These are phyloP conservation scores for Paecilomyces fulvus DNA, from an alignment of 2,329 filamentous ascomycete species.

Conservation along the genomic window DNA sequence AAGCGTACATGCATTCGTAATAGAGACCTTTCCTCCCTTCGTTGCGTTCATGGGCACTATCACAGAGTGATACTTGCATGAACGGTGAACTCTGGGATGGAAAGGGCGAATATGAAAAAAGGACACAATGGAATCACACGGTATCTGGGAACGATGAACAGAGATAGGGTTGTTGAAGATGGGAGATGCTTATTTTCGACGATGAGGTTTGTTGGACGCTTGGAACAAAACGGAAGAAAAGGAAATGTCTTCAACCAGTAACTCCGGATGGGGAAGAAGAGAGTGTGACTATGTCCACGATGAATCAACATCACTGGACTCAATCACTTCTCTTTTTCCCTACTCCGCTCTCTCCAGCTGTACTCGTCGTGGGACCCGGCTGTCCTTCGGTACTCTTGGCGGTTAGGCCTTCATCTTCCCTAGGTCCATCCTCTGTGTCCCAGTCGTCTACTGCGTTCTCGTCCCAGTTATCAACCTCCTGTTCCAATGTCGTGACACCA, in stretches of 20 bases:
- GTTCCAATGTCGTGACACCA: conserved; percentile 60
- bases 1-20: background rate
- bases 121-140: background rate
- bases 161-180: background rate
- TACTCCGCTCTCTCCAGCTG: conserved; percentile 2
- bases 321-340: conserved; percentile 9
- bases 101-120: background rate
- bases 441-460: conserved; percentile 66
- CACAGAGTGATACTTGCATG: background rate
- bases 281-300: background rate
- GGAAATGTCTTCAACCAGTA: background rate
- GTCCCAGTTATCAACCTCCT: conserved; percentile 90
- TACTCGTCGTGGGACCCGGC: background rate
- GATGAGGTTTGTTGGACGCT: background rate
- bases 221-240: background rate
- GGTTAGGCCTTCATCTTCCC: conserved; percentile 11
- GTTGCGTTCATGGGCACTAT: background rate
- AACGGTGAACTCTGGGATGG: no score
- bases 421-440: conserved; percentile 49
- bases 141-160: background rate
- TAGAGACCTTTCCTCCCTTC: background rate
- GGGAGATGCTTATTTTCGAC: background rate
- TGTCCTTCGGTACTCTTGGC: background rate
- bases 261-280: background rate
- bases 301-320: background rate